These are phyloP conservation scores for Pseudogymnoascus pannorum DNA, from an alignment of 2,329 filamentous ascomycete species.

Conservation along the genomic window DNA sequence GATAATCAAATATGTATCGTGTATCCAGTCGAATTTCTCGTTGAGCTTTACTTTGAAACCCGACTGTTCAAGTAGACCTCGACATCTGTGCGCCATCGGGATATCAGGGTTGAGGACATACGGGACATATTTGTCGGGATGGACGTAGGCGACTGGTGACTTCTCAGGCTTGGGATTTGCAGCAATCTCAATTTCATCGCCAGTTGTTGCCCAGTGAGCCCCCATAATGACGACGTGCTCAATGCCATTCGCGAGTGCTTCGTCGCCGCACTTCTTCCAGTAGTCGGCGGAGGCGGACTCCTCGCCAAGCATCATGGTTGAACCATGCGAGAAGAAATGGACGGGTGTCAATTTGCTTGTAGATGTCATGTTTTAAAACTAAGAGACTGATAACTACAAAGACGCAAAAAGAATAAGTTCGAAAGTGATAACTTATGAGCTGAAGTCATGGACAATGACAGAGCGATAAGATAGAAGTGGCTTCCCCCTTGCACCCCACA, in stretches of 20 bases:
- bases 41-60: slow-evolving; percentile 48
- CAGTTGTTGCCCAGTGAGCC: slow-evolving; percentile 57
- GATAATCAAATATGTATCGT: slow-evolving; percentile 62
- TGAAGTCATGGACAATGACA: background rate
- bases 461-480: background rate
- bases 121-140: slow-evolving; percentile 55
- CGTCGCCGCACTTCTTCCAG: slow-evolving; percentile 59
- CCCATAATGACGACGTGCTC: slow-evolving; percentile 63
- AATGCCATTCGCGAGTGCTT: slow-evolving; percentile 50
- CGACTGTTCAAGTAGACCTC: slow-evolving; percentile 42
- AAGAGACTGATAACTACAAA: background rate
- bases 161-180: slow-evolving; percentile 54
- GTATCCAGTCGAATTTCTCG: slow-evolving; percentile 60
- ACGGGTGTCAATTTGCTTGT: slow-evolving; percentile 40
- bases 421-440: background rate
- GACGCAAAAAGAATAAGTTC: background rate
- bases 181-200: slow-evolving; percentile 51
- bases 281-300: slow-evolving; percentile 53
- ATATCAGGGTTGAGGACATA: slow-evolving; percentile 57
- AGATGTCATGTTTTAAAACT: background rate
- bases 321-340: slow-evolving; percentile 63
- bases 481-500: background rate
- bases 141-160: slow-evolving; percentile 58
- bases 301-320: slow-evolving; percentile 65
- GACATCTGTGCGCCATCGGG: slow-evolving; percentile 40